A percentile compares a stretch with the other conserved stretches of the same genome.
Conservation (phyloP, 768 basidiomycete species). For the Agrocybe praecox region DNA sequence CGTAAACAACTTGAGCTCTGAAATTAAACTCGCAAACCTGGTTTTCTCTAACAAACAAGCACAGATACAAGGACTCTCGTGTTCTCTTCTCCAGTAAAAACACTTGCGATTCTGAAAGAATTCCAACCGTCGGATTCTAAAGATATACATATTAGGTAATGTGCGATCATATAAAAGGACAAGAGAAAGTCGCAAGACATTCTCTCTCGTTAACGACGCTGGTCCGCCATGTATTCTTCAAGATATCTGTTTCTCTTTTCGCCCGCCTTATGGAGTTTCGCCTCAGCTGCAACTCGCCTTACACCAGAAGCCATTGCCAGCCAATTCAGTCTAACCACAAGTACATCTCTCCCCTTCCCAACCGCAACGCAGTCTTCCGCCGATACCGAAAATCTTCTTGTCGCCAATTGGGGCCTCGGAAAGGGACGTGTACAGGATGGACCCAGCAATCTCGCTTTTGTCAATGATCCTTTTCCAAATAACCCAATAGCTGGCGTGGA, state of each 20-base stretch:
- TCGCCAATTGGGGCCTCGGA: conserved; percentile 61
- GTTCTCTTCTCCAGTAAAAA: too few species aligned
- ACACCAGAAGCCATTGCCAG: conserved; percentile 44
- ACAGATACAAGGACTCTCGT: not conserved
- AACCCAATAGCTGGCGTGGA: conserved; percentile 35
- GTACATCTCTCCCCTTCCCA: conserved; percentile 68
- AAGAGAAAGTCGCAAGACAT: not conserved
- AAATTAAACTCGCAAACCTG: too few species aligned
- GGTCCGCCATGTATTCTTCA: conserved; percentile 15
- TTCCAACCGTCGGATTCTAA: too few species aligned
- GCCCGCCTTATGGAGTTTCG: conserved; percentile 14
- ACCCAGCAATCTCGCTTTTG: conserved; percentile 57
- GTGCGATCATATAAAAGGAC: not conserved
- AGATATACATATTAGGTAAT: not conserved
- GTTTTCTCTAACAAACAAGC: too few species aligned
- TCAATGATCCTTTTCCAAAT: conserved; percentile 67
- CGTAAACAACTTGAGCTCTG: too few species aligned
- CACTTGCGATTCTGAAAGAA: too few species aligned
- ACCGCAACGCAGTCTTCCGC: conserved; percentile 53
- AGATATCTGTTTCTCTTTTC: conserved; percentile 18
- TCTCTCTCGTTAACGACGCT: conserved; percentile 14
- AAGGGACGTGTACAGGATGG: conserved; percentile 65
- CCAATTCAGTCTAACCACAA: conserved; percentile 56
- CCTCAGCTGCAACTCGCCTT: conserved; percentile 29
- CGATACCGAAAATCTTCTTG: conserved; percentile 53